Evolutionary conservation across 768 basidiomycete species (phyloP).

Genomic region (Pilatotrama ljubarskyi): DNA sequence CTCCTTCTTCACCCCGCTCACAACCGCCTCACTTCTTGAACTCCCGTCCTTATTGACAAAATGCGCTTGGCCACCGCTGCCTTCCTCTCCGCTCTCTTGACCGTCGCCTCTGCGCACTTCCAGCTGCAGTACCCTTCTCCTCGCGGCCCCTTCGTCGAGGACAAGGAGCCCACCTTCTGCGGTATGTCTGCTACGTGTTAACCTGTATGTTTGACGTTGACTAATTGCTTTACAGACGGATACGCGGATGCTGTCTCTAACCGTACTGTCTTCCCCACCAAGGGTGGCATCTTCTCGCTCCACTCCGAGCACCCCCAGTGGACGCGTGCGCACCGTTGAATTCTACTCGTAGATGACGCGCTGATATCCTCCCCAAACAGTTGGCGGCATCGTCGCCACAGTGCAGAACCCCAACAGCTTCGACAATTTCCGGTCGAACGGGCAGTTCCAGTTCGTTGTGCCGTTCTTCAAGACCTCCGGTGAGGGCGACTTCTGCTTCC

Average conservation of each 20-base stretch:
- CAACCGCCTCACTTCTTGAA: background rate
- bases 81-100: constrained; percentile 38
- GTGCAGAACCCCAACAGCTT: constrained; percentile 61
- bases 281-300: constrained; percentile 57
- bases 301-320: constrained; percentile 67
- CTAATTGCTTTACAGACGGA: constrained; percentile 50
- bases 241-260: constrained; percentile 52
- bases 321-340: constrained; percentile 45
- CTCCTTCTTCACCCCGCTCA: background rate
- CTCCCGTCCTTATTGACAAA: background rate
- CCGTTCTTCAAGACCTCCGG: constrained; percentile 52
- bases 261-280: constrained; percentile 71
- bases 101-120: constrained; percentile 61
- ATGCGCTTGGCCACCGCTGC: constrained; percentile 40
- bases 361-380: constrained; percentile 33
- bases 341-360: background rate
- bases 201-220: background rate
- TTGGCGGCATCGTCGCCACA: constrained; percentile 56
- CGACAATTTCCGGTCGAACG: constrained; percentile 54
- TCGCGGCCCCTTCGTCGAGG: constrained; percentile 66
- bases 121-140: constrained; percentile 75
- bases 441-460: constrained; percentile 36
- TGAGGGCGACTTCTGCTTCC: constrained; percentile 67
- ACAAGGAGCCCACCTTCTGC: constrained; percentile 62
- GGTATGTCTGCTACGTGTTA: constrained; percentile 43